Base-by-base conservation (phyloP, 2,329 filamentous ascomycete species). In the Acephala macrosclerotiorum region DNA sequence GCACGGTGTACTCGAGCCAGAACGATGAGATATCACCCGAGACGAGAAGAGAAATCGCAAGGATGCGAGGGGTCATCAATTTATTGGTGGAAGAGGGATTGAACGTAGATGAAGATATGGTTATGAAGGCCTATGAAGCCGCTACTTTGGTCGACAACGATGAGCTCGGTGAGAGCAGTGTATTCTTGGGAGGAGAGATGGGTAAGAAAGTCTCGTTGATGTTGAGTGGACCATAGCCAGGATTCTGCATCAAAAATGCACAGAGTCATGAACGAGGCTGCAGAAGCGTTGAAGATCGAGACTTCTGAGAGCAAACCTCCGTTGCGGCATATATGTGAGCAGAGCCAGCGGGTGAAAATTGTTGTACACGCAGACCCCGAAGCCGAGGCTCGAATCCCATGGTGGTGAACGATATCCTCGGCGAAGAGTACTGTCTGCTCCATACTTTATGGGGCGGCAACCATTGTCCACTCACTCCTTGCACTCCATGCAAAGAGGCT, bases 1-100 rank as follows among this genome's bases (percentile, higher is more conserved):
- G 89, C 74, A 92, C 90, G 61, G 93, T 97, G 72, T 99, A 99
- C 80, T 96, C 92, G 63, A 96, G 92, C 76, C 94, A 97, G 81
- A 99, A 99, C 77, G 95, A 98, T 77, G 85, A 88, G 64, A 94
- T 99, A 69, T 82, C 87, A 25, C 81, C 88, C 1, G 87, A 88
- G 58, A 95, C 93, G 18, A 89, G 96, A 83, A 87, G 90, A 68
- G 96, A 98, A 83, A 97, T 99, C 79, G 89, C 93, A 18, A 85
- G 94, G 66, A 84, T 98, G 55, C 85, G 91, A 40, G 92, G 92
- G 25, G 91, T 96, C 64, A 91, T 99, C 63, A 87, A 89, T 64
- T 91, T 93, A 1, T 80, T 99, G 66, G 92, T 97, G 1, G 91
- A 96, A 77, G 88, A 91, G 53, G 92, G 93, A 0, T 81, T 96